Base-by-base conservation (phyloP, 2,329 filamentous ascomycete species). In the Apiospora pterosperma region DNA sequence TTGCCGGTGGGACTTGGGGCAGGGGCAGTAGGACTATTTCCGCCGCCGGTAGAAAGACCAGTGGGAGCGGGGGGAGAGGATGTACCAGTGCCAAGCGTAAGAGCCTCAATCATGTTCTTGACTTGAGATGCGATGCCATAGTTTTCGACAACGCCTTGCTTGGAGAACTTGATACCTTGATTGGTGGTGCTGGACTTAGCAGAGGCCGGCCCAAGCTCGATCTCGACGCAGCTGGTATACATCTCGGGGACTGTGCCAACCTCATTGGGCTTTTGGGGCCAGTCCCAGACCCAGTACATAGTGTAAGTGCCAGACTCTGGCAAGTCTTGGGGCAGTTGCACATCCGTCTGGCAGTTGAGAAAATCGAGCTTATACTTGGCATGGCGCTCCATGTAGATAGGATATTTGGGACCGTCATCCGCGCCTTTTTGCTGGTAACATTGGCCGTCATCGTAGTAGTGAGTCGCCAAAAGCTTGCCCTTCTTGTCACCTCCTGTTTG, bases 221-320 rank as follows among this genome's bases (percentile, higher is more conserved):
- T 75, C 66, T 75, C 73, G 44, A 73, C 71, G 69, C 86, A 89
- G 23, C 82, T 83, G 5, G 83, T 87, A 74, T 88, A 89, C 70
- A 82, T 85, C 73, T 89, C 83, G 67, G 83, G 84, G 67, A 78
- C 78, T 11, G 84, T 77, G 66, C 76, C 78, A 68, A 73, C 77
- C 67, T 75, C 76, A 42, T 72, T 71, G 71, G 80, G 77, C 73
- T 88, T 81, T 16, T 87, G 89, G 3, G 90, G 90, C 92, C 93
- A 99, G 77, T 97, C 91, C 96, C 96, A 98, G 58, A 97, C 90
- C 95, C 95, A 98, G 82, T 97, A 97, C 62, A 97, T 79, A 3
- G 93, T 95, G 76, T 94, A 92, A 34, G 84, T 84, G 36, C 88
- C 85, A 55, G 88, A 88, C 11, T 82, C 76, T n/a, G 84, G 77